Percentiles rank a stretch among this genome's conserved stretches.
phyloP scores from a whole-genome alignment of 345 rosid species.

The Eucalyptus erythrocorys region DNA sequence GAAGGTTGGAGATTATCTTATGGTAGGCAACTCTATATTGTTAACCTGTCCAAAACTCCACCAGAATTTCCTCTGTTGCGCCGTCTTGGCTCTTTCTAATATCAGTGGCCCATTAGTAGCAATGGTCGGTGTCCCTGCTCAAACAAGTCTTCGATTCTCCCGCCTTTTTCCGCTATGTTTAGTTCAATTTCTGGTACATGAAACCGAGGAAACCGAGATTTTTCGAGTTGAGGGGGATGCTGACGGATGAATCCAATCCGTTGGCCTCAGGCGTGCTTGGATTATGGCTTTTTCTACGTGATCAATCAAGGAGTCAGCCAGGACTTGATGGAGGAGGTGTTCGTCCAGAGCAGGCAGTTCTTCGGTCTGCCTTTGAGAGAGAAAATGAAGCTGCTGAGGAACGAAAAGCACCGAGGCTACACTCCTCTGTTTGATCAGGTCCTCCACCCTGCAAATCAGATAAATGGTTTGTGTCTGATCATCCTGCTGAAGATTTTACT shows the following conservation, averaged over 20 bases:
- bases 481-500: neutral
- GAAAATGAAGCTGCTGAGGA: conserved; percentile 62
- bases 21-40: neutral
- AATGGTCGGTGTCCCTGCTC: conserved; percentile 18
- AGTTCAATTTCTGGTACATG: neutral
- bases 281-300: conserved; percentile 70
- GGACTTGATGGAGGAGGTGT: conserved; percentile 53
- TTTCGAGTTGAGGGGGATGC: neutral
- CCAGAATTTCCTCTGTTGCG: neutral
- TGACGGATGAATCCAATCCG: neutral
- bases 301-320: conserved; percentile 60
- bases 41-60: neutral
- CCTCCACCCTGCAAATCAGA: conserved; percentile 52
- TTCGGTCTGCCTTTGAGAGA: conserved; percentile 39
- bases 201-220: neutral
- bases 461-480: conserved; percentile 14
- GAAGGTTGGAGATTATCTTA: too few species aligned
- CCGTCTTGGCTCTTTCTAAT: neutral
- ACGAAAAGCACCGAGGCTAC: conserved; percentile 55
- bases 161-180: neutral
- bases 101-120: neutral
- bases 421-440: conserved; percentile 53
- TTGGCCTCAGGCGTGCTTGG: conserved; percentile 51
- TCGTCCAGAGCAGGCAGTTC: conserved; percentile 45
- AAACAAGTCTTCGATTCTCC: neutral